Evolutionary conservation across 2,329 filamentous ascomycete genomes (phyloP).

Genomic region (Microcyclosporella mali): DNA sequence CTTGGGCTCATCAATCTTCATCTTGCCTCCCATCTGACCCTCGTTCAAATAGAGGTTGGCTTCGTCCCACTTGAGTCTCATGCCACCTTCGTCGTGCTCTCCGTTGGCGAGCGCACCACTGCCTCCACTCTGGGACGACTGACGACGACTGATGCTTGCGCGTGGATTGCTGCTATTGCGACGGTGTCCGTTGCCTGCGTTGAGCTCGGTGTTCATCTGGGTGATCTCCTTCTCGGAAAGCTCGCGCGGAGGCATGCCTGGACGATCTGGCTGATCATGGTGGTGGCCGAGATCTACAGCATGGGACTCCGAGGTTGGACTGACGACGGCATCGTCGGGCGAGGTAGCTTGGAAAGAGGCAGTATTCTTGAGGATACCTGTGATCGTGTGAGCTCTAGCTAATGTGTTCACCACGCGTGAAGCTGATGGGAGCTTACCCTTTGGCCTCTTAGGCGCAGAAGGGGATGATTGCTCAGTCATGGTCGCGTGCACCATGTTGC

Average conservation of each 20-base stretch:
- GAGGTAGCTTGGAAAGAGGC: slow-evolving; percentile 56
- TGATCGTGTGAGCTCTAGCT: slow-evolving; percentile 6
- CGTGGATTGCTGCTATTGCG: slow-evolving; percentile 71
- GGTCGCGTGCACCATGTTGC: slow-evolving; percentile 26
- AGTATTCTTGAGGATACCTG: slow-evolving; percentile 93
- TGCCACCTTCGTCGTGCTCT: slow-evolving; percentile 54
- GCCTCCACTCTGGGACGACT: slow-evolving; percentile 45
- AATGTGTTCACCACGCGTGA: slow-evolving; percentile 1
- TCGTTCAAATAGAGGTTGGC: slow-evolving; percentile 95
- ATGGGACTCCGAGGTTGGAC: slow-evolving; percentile 38
- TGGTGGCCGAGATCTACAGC: slow-evolving; percentile 20
- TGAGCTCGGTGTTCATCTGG: slow-evolving; percentile 87
- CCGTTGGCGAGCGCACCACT: slow-evolving; percentile 8
- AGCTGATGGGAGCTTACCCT: slow-evolving; percentile 28
- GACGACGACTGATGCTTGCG: slow-evolving; percentile 64
- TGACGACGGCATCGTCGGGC: slow-evolving; percentile 39
- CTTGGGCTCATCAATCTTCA: slow-evolving; percentile 99
- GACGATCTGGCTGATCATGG: slow-evolving; percentile 31
- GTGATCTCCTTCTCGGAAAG: slow-evolving; percentile 79
- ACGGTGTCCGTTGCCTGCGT: slow-evolving; percentile 74
- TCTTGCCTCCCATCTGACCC: slow-evolving; percentile 88
- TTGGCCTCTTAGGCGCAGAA: slow-evolving; percentile 39
- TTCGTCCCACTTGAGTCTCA: slow-evolving; percentile 95
- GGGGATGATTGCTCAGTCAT: slow-evolving; percentile 23
- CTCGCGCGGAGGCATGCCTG: slow-evolving; percentile 42